Evolutionary conservation across 129 eudicot species (phyloP).

Genomic region (Lonicera japonica): DNA sequence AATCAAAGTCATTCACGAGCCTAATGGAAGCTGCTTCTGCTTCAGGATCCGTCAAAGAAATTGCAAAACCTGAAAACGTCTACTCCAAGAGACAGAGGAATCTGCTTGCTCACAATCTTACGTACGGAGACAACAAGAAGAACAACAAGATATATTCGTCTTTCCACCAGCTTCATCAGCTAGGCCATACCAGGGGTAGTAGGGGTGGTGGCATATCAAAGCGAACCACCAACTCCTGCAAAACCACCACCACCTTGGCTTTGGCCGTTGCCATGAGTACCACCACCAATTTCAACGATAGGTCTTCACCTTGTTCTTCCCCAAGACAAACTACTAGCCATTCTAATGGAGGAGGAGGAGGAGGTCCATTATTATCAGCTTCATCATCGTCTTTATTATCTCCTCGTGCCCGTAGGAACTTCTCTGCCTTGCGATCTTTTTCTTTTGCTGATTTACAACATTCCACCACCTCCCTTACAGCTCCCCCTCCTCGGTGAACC

Average conservation of each 20-base stretch:
- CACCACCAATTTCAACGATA: not conserved
- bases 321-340: too few species aligned
- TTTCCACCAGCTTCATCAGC: conserved; percentile 1
- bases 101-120: conserved; percentile 33
- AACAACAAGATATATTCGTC: too few species aligned
- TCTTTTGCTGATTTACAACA: conserved; percentile 56
- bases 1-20: conserved; percentile 62
- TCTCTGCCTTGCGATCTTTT: conserved; percentile 34
- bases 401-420: not conserved
- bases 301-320: too few species aligned
- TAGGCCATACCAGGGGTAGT: conserved; percentile 1
- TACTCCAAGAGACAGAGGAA: conserved; percentile 51
- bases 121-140: conserved; percentile 26
- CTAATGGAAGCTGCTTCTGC: conserved; percentile 40
- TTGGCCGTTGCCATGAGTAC: conserved; percentile 34
- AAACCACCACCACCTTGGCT: conserved; percentile 29
- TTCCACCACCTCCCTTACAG: conserved; percentile 22
- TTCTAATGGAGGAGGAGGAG: too few species aligned
- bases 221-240: conserved; percentile 20
- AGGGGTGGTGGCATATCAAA: conserved; percentile 37
- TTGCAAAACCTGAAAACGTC: conserved; percentile 69
- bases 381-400: not conserved
- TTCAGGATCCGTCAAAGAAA: conserved; percentile 38
- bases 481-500: conserved; percentile 9
- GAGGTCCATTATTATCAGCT: too few species aligned